A percentile compares a stretch with the other conserved stretches of the same genome.
These are phyloP conservation scores for Sporopachydermia cereana DNA, from an alignment of 1,139 yeast species.

Conservation along the genomic window DNA sequence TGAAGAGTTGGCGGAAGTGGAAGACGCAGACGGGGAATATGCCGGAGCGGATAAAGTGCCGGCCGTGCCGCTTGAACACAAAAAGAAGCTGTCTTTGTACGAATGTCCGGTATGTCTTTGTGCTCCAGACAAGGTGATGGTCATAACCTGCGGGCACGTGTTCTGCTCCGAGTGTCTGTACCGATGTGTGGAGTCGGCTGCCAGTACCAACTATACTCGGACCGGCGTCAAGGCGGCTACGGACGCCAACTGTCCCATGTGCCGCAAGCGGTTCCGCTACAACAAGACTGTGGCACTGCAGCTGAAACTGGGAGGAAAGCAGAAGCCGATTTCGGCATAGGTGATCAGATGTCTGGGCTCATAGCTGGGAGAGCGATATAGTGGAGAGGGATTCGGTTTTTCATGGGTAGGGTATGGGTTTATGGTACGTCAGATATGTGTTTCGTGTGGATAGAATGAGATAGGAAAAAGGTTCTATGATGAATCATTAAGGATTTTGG, in stretches of 20 bases:
- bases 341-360: too few species aligned
- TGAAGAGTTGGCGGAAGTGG: background rate
- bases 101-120: constrained; percentile 4
- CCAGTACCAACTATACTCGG: background rate
- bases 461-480: too few species aligned
- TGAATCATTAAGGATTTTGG: too few species aligned
- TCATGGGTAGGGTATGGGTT: too few species aligned
- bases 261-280: background rate
- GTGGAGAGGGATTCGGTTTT: too few species aligned
- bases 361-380: too few species aligned
- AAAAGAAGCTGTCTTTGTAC: background rate
- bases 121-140: constrained; percentile 5
- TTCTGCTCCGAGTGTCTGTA: constrained; percentile 3
- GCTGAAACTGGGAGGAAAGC: background rate
- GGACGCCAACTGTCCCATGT: constrained; percentile 5
- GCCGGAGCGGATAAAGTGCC: background rate
- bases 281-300: background rate
- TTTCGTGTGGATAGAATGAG: too few species aligned
- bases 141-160: constrained; percentile 3
- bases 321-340: too few species aligned
- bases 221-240: background rate
- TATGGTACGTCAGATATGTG: too few species aligned
- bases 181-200: constrained; percentile 3
- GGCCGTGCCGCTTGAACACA: background rate
- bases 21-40: background rate